phyloP scores from a whole-genome alignment of 2,329 filamentous ascomycete species.

The Diaporthe aspalathi region DNA sequence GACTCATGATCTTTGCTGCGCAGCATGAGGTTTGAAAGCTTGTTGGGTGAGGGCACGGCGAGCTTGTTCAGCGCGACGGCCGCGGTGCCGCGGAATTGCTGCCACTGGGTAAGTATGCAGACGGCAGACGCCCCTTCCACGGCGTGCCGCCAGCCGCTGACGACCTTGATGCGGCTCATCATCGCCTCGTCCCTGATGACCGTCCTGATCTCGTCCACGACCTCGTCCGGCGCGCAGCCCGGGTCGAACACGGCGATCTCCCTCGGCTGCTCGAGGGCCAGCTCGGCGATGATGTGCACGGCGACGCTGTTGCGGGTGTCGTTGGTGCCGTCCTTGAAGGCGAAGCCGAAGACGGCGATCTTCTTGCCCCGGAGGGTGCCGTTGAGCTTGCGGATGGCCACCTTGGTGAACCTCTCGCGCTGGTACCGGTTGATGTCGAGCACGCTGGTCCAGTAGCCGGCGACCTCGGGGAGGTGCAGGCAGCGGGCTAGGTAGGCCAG shows the following conservation, averaged over 20 bases:
- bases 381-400: constrained; percentile 65
- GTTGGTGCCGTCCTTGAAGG: constrained; percentile 71
- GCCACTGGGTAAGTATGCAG: constrained; percentile 64
- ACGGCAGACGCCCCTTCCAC: constrained; percentile 59
- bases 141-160: constrained; percentile 55
- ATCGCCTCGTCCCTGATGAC: constrained; percentile 44
- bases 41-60: not conserved
- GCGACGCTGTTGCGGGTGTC: constrained; percentile 69
- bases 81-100: constrained; percentile 57
- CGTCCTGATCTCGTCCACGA: constrained; percentile 45
- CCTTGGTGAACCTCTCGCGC: constrained; percentile 63
- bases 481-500: constrained; percentile 69
- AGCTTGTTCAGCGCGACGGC: constrained; percentile 38
- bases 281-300: constrained; percentile 61
- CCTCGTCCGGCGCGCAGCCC: constrained; percentile 50
- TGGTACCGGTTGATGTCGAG: constrained; percentile 70
- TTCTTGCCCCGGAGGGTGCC: constrained; percentile 66
- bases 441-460: constrained; percentile 68
- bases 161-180: constrained; percentile 51
- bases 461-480: constrained; percentile 67
- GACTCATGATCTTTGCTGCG: constrained; percentile 24
- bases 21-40: not conserved
- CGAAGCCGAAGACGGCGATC: constrained; percentile 68
- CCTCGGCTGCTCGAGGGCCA: constrained; percentile 61
- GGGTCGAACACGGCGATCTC: constrained; percentile 67